Evolutionary conservation across 805 yeast genomes (phyloP).

Genomic region (Tetrapisispora arboricola): DNA sequence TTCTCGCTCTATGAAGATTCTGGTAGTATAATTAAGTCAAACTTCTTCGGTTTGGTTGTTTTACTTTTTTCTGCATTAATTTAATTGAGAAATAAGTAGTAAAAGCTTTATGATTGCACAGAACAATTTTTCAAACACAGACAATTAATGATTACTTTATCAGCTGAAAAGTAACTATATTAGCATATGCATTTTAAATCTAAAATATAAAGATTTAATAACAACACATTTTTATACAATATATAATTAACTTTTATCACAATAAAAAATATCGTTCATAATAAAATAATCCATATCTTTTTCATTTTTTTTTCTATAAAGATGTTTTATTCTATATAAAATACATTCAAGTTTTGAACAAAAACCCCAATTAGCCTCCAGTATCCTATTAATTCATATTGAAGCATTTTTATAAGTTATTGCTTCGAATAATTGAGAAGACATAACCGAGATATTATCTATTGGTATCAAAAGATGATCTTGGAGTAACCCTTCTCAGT

Average conservation of each 20-base stretch:
- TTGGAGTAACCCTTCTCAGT: slow-evolving; percentile 23
- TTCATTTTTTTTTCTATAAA: too few species aligned
- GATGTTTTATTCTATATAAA: too few species aligned
- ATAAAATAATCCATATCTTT: too few species aligned
- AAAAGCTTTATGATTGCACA: too few species aligned
- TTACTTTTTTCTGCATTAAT: slow-evolving; percentile 2
- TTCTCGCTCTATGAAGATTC: slow-evolving; percentile 8
- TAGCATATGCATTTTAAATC: slow-evolving; percentile 2
- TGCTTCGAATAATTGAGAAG: background rate
- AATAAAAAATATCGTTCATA: too few species aligned
- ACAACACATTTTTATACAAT: background rate
- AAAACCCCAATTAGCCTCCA: too few species aligned
- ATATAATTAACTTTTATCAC: background rate
- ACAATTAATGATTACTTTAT: background rate
- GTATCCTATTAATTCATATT: too few species aligned
- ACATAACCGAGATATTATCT: background rate
- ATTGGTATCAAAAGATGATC: slow-evolving; percentile 18
- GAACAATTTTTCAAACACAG: too few species aligned
- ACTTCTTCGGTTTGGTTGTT: slow-evolving; percentile 7
- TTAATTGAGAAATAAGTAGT: too few species aligned
- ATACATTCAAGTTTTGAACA: too few species aligned
- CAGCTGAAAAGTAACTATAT: background rate
- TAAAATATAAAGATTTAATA: background rate
- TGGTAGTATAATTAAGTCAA: slow-evolving; percentile 9
- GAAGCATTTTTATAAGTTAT: too few species aligned